These are phyloP conservation scores for Abrus precatorius DNA, from an alignment of 306 rosid species.

Conservation along the genomic window DNA sequence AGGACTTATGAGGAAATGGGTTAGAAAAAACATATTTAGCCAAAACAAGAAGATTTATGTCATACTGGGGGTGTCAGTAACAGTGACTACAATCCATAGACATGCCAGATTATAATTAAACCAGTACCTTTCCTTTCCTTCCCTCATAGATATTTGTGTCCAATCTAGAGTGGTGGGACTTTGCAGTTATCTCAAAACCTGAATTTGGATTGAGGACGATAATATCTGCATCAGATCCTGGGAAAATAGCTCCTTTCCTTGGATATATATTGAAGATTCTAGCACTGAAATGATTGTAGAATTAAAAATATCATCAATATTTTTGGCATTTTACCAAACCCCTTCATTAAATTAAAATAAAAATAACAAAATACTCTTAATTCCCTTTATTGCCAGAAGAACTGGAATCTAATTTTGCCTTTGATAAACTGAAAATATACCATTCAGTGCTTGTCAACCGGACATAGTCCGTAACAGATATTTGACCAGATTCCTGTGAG, in stretches of 20 bases:
- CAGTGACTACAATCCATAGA: not conserved
- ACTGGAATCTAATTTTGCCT: conserved; percentile 13
- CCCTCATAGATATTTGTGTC: conserved; percentile 91
- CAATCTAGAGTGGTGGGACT: conserved; percentile 83
- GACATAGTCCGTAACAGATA: conserved; percentile 84
- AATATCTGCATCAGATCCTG: conserved; percentile 97
- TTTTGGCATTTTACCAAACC: conserved; percentile 30
- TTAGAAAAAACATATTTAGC: not conserved
- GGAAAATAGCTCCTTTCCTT: conserved; percentile 63
- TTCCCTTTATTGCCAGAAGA: conserved; percentile 25
- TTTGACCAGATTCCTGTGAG: conserved; percentile 91
- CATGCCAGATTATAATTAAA: conserved; percentile 26
- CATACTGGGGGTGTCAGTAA: conserved; percentile 1
- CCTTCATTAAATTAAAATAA: not conserved
- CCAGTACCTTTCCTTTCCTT: conserved; percentile 87
- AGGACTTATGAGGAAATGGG: not conserved
- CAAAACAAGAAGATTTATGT: not conserved
- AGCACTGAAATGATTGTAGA: conserved; percentile 67
- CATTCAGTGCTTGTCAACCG: conserved; percentile 87
- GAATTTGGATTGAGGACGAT: conserved; percentile 91
- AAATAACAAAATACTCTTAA: not conserved
- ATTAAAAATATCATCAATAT: conserved; percentile 19
- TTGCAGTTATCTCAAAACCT: conserved; percentile 79
- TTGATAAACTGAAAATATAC: conserved; percentile 54
- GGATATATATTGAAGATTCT: conserved; percentile 94